Evolutionary conservation across 139 green algal genomes (phyloP).

Genomic region (Auxenochlorella pyrenoidosa): DNA sequence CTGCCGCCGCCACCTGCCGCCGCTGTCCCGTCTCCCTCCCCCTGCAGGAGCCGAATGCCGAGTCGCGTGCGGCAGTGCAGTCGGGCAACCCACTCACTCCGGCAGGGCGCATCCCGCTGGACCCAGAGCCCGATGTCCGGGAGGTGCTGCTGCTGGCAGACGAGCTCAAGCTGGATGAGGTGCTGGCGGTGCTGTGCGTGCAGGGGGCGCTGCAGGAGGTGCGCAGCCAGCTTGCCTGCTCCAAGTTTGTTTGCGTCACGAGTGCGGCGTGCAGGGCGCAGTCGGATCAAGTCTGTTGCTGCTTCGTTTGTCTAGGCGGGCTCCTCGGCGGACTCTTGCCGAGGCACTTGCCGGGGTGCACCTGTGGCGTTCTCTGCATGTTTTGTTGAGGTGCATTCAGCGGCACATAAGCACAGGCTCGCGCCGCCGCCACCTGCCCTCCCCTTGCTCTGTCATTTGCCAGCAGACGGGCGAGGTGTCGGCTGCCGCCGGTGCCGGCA

Average conservation of each 20-base stretch:
- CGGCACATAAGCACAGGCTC: not conserved
- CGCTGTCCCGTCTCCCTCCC: not conserved
- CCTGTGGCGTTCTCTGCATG: no score
- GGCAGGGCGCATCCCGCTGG: constrained; percentile 64
- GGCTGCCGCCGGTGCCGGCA: constrained; percentile 62
- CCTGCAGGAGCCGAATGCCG: constrained; percentile 59
- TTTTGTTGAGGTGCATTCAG: not conserved
- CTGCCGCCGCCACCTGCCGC: not conserved
- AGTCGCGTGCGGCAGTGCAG: constrained; percentile 61
- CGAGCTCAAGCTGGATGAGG: constrained; percentile 75
- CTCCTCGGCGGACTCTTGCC: no score
- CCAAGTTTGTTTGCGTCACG: not conserved
- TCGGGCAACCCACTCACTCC: constrained; percentile 48
- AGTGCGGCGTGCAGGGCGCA: no score
- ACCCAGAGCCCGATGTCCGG: constrained; percentile 70
- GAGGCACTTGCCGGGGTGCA: no score
- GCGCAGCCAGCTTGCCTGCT: not conserved
- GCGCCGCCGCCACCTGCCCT: not conserved
- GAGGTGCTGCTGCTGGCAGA: constrained; percentile 70
- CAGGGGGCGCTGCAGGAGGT: constrained; percentile 69
- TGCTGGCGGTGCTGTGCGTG: constrained; percentile 68
- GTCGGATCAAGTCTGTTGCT: no score
- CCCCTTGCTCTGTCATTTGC: not conserved
- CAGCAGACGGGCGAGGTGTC: constrained; percentile 50
- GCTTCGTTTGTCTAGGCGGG: no score